These are phyloP conservation scores for Apiospora aurea DNA, from an alignment of 2,329 filamentous ascomycete species.

Conservation along the genomic window DNA sequence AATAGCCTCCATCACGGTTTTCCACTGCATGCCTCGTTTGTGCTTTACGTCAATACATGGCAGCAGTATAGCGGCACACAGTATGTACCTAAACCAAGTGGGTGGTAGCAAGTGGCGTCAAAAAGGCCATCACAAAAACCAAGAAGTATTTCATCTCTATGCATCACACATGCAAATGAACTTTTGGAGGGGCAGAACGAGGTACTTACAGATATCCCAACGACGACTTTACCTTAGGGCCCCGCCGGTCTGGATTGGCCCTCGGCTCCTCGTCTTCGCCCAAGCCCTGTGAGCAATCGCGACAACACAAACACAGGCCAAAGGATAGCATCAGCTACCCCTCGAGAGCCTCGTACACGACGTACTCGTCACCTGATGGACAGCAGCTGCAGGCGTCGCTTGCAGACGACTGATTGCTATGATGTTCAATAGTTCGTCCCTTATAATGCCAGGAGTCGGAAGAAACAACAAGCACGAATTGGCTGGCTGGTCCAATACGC, in stretches of 20 bases:
- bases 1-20: background rate
- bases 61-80: background rate
- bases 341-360: conserved; percentile 24
- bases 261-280: background rate
- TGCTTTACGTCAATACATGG: conserved; percentile 2
- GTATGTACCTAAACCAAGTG: background rate
- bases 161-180: background rate
- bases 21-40: conserved; percentile 3
- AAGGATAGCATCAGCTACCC: background rate
- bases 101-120: background rate
- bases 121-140: background rate
- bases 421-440: conserved; percentile 4
- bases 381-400: conserved; percentile 33
- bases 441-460: background rate
- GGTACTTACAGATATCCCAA: background rate
- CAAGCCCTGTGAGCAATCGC: background rate
- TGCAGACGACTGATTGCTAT: conserved; percentile 30
- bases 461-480: background rate
- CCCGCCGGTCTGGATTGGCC: background rate
- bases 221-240: background rate
- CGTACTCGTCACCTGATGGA: conserved; percentile 34
- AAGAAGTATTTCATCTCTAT: background rate
- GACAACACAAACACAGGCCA: conserved; percentile 27
- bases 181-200: conserved; percentile 3
- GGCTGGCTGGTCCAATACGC: background rate